These are phyloP conservation scores for Boletus smithii DNA, from an alignment of 1,284 basidiomycete genomes.

Conservation along the genomic window DNA sequence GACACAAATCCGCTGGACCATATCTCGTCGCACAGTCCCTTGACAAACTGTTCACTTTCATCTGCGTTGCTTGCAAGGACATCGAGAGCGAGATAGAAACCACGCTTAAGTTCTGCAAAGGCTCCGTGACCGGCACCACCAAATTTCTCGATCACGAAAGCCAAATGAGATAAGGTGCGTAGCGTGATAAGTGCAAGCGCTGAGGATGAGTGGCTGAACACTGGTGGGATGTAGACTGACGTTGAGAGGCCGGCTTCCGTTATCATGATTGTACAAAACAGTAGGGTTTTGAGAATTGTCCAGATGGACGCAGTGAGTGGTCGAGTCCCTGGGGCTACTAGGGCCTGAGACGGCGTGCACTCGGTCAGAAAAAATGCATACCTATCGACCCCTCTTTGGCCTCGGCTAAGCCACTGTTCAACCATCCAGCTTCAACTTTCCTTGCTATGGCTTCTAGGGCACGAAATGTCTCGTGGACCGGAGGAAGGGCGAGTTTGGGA, in stretches of 20 bases:
- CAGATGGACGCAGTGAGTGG: conserved; percentile 51
- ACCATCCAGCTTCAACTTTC: conserved; percentile 54
- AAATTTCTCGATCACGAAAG: conserved; percentile 70
- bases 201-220: conserved; percentile 36
- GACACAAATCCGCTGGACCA: conserved; percentile 17
- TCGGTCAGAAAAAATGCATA: conserved; percentile 9
- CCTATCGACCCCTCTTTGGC: conserved; percentile 40
- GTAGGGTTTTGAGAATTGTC: conserved; percentile 63
- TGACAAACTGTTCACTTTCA: conserved; percentile 43
- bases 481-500: conserved; percentile 44
- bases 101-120: conserved; percentile 64
- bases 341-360: conserved; percentile 3
- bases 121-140: conserved; percentile 56
- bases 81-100: conserved; percentile 70
- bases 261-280: conserved; percentile 69
- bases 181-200: conserved; percentile 49
- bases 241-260: conserved; percentile 57
- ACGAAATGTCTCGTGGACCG: conserved; percentile 42
- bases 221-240: conserved; percentile 46
- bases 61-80: conserved; percentile 49
- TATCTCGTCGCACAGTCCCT: conserved; percentile 37
- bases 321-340: conserved; percentile 40
- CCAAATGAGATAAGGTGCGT: conserved; percentile 55
- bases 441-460: conserved; percentile 39
- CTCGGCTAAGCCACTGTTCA: conserved; percentile 41